Evolutionary conservation across 805 yeast genomes (phyloP).

Genomic region (Suhomyces sp.): DNA sequence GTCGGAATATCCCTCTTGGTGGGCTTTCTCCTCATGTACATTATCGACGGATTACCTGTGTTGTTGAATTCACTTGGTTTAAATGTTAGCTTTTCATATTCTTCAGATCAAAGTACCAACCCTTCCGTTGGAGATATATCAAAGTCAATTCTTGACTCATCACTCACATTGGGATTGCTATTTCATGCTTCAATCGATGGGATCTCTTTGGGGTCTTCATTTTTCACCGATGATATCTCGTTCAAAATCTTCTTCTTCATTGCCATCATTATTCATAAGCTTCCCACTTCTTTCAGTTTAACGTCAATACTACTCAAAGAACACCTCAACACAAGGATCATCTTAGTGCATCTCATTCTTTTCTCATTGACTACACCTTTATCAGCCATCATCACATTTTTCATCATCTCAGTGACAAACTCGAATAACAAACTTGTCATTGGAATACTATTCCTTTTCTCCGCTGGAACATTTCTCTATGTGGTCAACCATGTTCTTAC

Average conservation of each 20-base stretch:
- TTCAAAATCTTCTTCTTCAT: constrained; percentile 49
- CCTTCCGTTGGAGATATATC: constrained; percentile 3
- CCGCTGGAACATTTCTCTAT: constrained; percentile 72
- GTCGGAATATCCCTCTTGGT: constrained; percentile 50
- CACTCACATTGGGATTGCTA: constrained; percentile 60
- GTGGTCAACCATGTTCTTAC: constrained; percentile 67
- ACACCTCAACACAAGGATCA: constrained; percentile 28
- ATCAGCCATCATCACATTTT: constrained; percentile 53
- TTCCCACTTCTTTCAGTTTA: constrained; percentile 74
- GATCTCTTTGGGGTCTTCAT: constrained; percentile 64
- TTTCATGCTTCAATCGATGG: constrained; percentile 75
- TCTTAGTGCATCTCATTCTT: constrained; percentile 47
- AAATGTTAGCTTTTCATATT: constrained; percentile 9
- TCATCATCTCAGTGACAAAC: constrained; percentile 32
- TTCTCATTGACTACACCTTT: constrained; percentile 65
- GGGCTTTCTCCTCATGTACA: constrained; percentile 57
- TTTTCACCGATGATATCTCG: constrained; percentile 35
- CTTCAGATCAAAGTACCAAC: neutral
- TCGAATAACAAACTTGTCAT: constrained; percentile 37
- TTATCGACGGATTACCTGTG: constrained; percentile 41
- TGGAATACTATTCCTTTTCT: constrained; percentile 57
- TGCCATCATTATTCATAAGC: constrained; percentile 67
- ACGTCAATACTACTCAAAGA: constrained; percentile 50
- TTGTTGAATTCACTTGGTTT: constrained; percentile 8
- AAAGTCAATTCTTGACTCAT: constrained; percentile 34